Evolutionary conservation across 2,329 filamentous ascomycete genomes (phyloP).

Genomic region (Podosphaera xanthii): DNA sequence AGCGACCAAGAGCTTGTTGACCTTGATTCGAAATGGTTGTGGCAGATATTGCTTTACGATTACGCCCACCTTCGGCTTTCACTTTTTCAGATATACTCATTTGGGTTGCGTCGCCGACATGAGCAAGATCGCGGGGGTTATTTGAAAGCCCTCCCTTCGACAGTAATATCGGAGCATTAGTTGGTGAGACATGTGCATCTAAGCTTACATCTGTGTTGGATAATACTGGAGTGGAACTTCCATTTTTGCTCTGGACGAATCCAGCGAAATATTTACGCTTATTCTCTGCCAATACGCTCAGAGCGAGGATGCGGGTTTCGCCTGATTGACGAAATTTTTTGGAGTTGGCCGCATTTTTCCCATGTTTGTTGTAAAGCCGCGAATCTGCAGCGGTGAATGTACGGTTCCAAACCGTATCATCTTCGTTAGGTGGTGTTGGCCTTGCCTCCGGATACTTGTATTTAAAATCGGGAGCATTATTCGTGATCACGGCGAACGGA

Average conservation of each 20-base stretch:
- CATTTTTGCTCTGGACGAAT: background rate
- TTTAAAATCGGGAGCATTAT: conserved; percentile 11
- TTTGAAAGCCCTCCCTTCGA: conserved; percentile 8
- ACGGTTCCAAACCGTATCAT: conserved; percentile 14
- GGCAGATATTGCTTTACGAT: conserved; percentile 9
- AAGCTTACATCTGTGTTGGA: background rate
- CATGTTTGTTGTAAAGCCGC: conserved; percentile 13
- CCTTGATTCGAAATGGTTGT: conserved; percentile 11
- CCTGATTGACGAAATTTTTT: conserved; percentile 9
- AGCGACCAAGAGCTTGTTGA: conserved; percentile 7
- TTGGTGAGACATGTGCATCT: background rate
- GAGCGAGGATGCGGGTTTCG: conserved; percentile 10
- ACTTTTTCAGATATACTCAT: conserved; percentile 15
- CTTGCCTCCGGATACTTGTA: conserved; percentile 15
- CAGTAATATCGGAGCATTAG: conserved; percentile 2
- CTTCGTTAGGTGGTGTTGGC: conserved; percentile 13
- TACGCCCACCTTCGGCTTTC: conserved; percentile 12
- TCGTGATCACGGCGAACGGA: conserved; percentile 3
- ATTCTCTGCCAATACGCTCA: conserved; percentile 12
- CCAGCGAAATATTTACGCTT: conserved; percentile 8
- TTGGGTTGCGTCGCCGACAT: conserved; percentile 5
- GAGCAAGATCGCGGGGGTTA: conserved; percentile 9
- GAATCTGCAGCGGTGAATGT: conserved; percentile 15
- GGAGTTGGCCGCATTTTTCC: conserved; percentile 11
- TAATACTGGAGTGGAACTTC: background rate